A percentile compares a stretch with the other conserved stretches of the same genome.
Evolutionary conservation across 768 basidiomycete species (phyloP).

Genomic region (Clitopilus hobsonii): DNA sequence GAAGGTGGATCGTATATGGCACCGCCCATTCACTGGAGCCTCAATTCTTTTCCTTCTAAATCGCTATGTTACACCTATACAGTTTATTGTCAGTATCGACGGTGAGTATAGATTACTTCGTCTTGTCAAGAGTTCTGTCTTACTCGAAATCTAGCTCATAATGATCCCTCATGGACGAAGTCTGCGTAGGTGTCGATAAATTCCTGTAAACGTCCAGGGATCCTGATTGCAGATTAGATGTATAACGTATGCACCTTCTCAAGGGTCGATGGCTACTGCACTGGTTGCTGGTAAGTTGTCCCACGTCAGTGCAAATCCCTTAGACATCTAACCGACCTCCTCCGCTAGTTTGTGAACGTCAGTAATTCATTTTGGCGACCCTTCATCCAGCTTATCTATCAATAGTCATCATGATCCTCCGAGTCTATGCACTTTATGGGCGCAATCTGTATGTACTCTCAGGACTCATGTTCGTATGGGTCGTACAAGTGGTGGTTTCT

Average conservation of each 20-base stretch:
- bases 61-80: background rate
- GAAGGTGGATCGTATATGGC: conserved; percentile 2
- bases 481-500: background rate
- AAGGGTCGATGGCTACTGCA: background rate
- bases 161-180: background rate
- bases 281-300: background rate
- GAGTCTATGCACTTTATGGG: conserved; percentile 3
- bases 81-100: background rate
- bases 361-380: background rate
- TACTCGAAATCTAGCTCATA: background rate
- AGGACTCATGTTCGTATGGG: background rate
- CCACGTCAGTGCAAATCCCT: too few relatives aligned
- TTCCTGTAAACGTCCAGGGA: background rate
- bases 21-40: background rate
- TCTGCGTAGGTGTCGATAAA: background rate
- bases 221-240: background rate
- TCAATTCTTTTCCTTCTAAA: background rate
- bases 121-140: background rate
- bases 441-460: background rate
- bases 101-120: background rate
- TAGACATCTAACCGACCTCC: background rate
- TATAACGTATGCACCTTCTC: background rate
- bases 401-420: conserved; percentile 4
- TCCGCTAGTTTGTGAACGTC: background rate
- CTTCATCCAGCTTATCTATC: background rate